phyloP scores from a whole-genome alignment of 179 eudicot species.

The Actinidia chinensis region DNA sequence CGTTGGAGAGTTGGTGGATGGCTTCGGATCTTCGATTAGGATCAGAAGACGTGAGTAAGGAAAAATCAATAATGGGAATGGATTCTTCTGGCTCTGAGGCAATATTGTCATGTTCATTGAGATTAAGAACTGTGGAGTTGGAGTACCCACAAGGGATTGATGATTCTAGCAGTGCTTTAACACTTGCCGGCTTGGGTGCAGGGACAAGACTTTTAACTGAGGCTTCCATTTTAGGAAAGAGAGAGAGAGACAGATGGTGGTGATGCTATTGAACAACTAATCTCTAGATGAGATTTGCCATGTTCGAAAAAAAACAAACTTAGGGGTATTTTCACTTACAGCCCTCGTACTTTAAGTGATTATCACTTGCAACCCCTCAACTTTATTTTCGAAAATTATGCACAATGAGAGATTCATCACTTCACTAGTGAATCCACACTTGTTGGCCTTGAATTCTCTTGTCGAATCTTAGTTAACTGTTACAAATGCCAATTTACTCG shows the following conservation, averaged over 20 bases:
- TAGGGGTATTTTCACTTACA: too few species aligned
- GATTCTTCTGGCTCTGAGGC: constrained; percentile 24
- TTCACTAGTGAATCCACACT: too few species aligned
- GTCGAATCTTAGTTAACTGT: too few species aligned
- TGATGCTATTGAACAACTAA: too few species aligned
- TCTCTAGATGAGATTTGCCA: too few species aligned
- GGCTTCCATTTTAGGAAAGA: constrained; percentile 1
- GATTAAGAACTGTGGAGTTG: constrained; percentile 3
- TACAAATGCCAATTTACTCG: too few species aligned
- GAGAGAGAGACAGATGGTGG: not conserved
- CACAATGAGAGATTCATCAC: too few species aligned
- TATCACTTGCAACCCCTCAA: too few species aligned
- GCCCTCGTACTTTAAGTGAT: too few species aligned
- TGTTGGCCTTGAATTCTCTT: too few species aligned
- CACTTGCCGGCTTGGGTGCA: not conserved
- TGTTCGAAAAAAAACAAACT: too few species aligned
- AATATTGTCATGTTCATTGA: constrained; percentile 4
- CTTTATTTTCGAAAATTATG: too few species aligned
- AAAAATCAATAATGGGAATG: constrained; percentile 54
- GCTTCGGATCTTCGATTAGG: constrained; percentile 36
- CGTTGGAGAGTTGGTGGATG: constrained; percentile 43
- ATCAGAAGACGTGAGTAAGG: constrained; percentile 39
- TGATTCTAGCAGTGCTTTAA: constrained; percentile 32
- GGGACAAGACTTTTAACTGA: not conserved
- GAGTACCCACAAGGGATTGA: constrained; percentile 38